Conservation (phyloP, 257 asterid genomes). For the Gynochthodes officinalis region DNA sequence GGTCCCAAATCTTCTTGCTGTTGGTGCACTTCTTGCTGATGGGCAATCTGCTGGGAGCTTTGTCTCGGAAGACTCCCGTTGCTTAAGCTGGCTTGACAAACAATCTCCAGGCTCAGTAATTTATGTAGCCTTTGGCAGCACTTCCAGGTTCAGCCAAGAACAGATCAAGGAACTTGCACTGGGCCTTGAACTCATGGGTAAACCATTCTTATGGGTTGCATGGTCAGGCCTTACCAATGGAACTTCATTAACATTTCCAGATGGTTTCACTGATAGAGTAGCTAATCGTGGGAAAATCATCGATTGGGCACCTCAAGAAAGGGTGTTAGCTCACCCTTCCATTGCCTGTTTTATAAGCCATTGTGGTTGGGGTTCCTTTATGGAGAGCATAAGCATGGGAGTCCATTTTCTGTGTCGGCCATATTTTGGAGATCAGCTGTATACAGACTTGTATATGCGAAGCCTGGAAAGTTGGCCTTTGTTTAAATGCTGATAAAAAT, state of each 20-base stretch:
- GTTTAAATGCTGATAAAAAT: slow-evolving; percentile 25
- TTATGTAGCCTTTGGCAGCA: slow-evolving; percentile 64
- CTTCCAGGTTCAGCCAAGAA: slow-evolving; percentile 34
- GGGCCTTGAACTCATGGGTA: slow-evolving; percentile 45
- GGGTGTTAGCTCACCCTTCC: slow-evolving; percentile 46
- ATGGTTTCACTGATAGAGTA: slow-evolving; percentile 28
- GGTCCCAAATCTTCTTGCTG: slow-evolving; percentile 34
- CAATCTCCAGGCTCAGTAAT: slow-evolving; percentile 45
- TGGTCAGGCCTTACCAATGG: slow-evolving; percentile 35
- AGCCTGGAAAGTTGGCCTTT: slow-evolving; percentile 44
- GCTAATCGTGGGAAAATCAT: slow-evolving; percentile 41
- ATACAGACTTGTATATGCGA: slow-evolving; percentile 40
- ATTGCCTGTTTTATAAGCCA: slow-evolving; percentile 54
- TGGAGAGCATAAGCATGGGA: slow-evolving; percentile 60
- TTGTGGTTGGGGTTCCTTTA: slow-evolving; percentile 60
- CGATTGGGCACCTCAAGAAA: slow-evolving; percentile 74
- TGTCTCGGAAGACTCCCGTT: slow-evolving; percentile 42
- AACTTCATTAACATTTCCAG: not conserved
- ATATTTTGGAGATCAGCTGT: slow-evolving; percentile 60
- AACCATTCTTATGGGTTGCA: slow-evolving; percentile 59
- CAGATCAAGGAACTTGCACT: slow-evolving; percentile 47
- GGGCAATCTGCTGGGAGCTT: slow-evolving; percentile 38
- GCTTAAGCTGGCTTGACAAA: slow-evolving; percentile 57
- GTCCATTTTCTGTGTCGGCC: slow-evolving; percentile 69
- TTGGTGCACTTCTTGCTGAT: slow-evolving; percentile 49